Base-by-base conservation (phyloP, 2,329 filamentous ascomycete species). In the Blastomyces gilchristii region DNA sequence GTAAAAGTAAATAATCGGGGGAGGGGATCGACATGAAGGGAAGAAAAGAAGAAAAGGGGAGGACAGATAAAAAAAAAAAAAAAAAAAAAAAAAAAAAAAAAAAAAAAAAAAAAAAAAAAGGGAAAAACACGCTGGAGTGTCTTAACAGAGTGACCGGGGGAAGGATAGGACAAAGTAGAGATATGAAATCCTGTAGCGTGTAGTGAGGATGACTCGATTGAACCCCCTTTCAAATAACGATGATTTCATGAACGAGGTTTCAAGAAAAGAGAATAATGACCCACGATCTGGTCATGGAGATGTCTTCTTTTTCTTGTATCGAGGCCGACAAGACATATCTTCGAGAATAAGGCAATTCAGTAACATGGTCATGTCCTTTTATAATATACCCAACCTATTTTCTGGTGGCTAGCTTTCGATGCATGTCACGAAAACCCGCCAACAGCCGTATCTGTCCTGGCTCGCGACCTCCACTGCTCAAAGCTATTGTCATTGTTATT, bases 391-490 rank as follows among this genome's bases (percentile, higher is more conserved):
- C 25, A 28, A 25, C 49, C 22, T 52, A 50, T 28, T 31, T 6
- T 6, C n/a, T n/a, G 12, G 9, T 25, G 28, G 5, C 16, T 54
- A 54, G 28, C 31, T 54, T 7, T 6, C 9, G n/a, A 11, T 5
- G 18, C 3, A 2, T 18, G 16, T 59, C 37, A 63, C 39, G 57
- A 60, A 49, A 59, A 58, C 9, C 70, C 67, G 25, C 69, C 67
- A 11, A 69, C 69, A 61, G 67, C 71, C 8, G 70, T 70, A 47
- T 69, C 72, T 34, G 70, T 65, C 34, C 65, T 71, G 6, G 76
- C 73, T 59, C 74, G 74, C 52, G 71, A 75, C 60, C 77, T 74
- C 69, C 79, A 80, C 63, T 80, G 77, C 64, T 77, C 74, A 65
- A 80, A 80, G 60, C 71, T 78, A 1, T 70, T 69, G 45, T 69